Evolutionary conservation across 1,284 basidiomycete species (phyloP).

Genomic region (Sporisorium iseilematis-ciliati): DNA sequence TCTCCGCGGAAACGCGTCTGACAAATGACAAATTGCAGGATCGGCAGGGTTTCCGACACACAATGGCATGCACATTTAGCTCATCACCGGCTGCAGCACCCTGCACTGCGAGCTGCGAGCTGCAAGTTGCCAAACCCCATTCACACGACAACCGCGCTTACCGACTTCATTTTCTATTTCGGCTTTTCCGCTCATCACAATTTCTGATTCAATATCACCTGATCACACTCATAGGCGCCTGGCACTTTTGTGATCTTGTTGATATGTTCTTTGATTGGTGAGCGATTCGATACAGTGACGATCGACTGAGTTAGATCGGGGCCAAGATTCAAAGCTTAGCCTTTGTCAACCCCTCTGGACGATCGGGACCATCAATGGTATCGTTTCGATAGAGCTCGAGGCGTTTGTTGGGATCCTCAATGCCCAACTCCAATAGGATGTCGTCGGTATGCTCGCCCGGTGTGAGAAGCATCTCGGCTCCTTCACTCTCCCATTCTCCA

Average conservation of each 20-base stretch:
- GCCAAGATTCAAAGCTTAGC: constrained; percentile 31
- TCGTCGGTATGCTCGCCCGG: constrained; percentile 66
- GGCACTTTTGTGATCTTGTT: too few relatives aligned
- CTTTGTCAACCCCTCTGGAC: constrained; percentile 30
- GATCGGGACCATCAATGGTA: constrained; percentile 58
- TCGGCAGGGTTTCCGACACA: constrained; percentile 3
- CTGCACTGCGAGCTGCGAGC: too few relatives aligned
- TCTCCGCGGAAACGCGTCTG: constrained; percentile 18
- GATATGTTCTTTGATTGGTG: background rate
- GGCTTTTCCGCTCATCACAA: too few relatives aligned
- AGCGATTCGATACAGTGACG: background rate
- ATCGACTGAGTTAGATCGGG: background rate
- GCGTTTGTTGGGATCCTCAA: constrained; percentile 31
- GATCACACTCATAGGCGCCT: too few relatives aligned
- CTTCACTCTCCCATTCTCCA: constrained; percentile 35
- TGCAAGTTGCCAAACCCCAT: too few relatives aligned
- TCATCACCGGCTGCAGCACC: constrained; percentile 5
- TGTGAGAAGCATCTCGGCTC: constrained; percentile 52
- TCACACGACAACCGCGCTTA: too few relatives aligned
- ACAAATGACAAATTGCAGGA: constrained; percentile 6
- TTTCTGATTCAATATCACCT: too few relatives aligned
- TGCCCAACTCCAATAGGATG: constrained; percentile 57
- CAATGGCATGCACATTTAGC: constrained; percentile 8
- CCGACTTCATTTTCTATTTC: too few relatives aligned
- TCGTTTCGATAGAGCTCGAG: constrained; percentile 39